Conservation (phyloP, 441 rosid genomes). For the Capsella rubella region DNA sequence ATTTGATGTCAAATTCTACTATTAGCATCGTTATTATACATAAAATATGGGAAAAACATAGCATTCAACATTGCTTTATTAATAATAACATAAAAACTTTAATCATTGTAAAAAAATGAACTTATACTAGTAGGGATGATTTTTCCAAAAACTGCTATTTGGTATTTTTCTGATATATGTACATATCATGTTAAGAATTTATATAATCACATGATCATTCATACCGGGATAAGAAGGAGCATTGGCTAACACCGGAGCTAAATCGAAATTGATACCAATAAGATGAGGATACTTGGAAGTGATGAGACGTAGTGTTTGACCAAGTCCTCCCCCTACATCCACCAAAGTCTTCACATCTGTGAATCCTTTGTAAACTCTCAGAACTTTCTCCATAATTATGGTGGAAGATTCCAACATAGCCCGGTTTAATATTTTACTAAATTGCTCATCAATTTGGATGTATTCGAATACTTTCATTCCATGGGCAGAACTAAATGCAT, state of each 20-base stretch:
- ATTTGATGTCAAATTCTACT: background rate
- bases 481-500: slow-evolving; percentile 40
- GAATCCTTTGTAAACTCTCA: slow-evolving; percentile 38
- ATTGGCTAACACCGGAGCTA: slow-evolving; percentile 24
- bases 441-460: slow-evolving; percentile 16
- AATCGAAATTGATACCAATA: slow-evolving; percentile 32
- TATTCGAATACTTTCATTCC: slow-evolving; percentile 36
- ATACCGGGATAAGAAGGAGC: slow-evolving; percentile 40
- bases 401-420: slow-evolving; percentile 36
- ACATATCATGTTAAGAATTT: background rate
- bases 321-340: slow-evolving; percentile 45
- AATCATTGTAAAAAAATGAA: too few species aligned
- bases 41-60: too few species aligned
- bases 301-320: slow-evolving; percentile 7
- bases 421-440: slow-evolving; percentile 42
- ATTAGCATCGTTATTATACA: background rate
- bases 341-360: slow-evolving; percentile 33
- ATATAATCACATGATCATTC: background rate
- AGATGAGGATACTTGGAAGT: slow-evolving; percentile 39
- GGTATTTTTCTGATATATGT: background rate
- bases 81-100: too few species aligned
- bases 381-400: slow-evolving; percentile 28
- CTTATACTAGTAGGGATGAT: background rate
- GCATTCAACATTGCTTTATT: too few species aligned
- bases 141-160: background rate